Evolutionary conservation across 2,329 filamentous ascomycete genomes (phyloP).

Genomic region (Microsporum audouinii): DNA sequence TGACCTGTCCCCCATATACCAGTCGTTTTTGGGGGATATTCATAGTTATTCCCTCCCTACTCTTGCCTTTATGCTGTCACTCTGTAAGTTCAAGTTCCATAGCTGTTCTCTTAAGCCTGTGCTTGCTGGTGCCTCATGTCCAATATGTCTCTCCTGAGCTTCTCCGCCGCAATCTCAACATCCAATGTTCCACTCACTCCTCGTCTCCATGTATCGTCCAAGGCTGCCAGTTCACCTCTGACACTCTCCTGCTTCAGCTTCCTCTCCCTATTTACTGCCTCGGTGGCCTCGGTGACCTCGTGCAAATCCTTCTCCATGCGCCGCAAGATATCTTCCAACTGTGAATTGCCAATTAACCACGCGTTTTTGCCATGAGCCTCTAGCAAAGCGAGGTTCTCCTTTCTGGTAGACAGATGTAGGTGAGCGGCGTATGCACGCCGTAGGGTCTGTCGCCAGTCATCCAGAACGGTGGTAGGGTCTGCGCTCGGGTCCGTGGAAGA

Average conservation of each 20-base stretch:
- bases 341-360: slow-evolving; percentile 77
- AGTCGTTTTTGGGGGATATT: not conserved
- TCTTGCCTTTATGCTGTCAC: not conserved
- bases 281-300: slow-evolving; percentile 54
- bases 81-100: not conserved
- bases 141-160: slow-evolving; percentile 54
- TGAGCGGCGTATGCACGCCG: slow-evolving; percentile 47
- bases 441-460: slow-evolving; percentile 42
- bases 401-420: slow-evolving; percentile 46
- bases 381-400: slow-evolving; percentile 58
- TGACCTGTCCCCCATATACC: not conserved
- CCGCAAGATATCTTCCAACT: slow-evolving; percentile 60
- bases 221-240: slow-evolving; percentile 56
- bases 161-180: slow-evolving; percentile 73
- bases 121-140: slow-evolving; percentile 43
- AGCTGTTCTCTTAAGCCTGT: slow-evolving; percentile 6
- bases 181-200: slow-evolving; percentile 72
- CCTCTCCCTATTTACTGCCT: slow-evolving; percentile 59
- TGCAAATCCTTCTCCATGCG: slow-evolving; percentile 64
- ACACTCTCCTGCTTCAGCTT: slow-evolving; percentile 59
- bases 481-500: slow-evolving; percentile 24
- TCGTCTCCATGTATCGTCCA: slow-evolving; percentile 69
- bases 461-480: slow-evolving; percentile 23
- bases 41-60: not conserved
- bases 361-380: slow-evolving; percentile 77